These are phyloP conservation scores for Trichoderma gamsii DNA, from an alignment of 495 filamentous ascomycete genomes.

Conservation along the genomic window DNA sequence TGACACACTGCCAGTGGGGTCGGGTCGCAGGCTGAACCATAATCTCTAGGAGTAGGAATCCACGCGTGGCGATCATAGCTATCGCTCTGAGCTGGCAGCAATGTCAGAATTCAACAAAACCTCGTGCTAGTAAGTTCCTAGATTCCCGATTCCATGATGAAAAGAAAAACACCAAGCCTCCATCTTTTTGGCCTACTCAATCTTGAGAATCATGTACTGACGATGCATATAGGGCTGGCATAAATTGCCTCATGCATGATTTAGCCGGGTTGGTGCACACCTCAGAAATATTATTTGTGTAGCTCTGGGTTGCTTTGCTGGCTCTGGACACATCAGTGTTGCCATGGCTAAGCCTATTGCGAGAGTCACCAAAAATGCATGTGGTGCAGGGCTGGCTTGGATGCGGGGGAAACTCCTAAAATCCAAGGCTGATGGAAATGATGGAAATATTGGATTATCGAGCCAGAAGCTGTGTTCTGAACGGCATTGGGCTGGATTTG, in stretches of 20 bases:
- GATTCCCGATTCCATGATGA: not conserved
- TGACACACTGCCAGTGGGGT: not conserved
- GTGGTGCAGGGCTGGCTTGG: not conserved
- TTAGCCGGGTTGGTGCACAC: too few species aligned
- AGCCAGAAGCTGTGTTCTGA: not conserved
- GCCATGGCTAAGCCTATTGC: not conserved
- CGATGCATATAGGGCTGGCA: not conserved
- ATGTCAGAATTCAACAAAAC: too few species aligned
- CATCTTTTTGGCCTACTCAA: not conserved
- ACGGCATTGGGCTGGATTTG: not conserved
- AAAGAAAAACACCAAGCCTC: not conserved
- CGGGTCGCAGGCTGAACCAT: not conserved
- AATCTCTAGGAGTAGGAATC: not conserved
- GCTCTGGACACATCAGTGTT: not conserved
- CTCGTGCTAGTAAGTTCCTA: too few species aligned
- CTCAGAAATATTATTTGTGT: conserved; percentile 2
- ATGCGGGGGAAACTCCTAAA: conserved; percentile 2
- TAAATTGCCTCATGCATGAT: not conserved
- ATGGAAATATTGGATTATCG: not conserved
- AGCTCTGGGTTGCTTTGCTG: not conserved
- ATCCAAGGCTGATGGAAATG: not conserved
- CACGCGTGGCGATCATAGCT: too few species aligned
- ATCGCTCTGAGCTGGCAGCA: too few species aligned
- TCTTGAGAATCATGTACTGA: not conserved
- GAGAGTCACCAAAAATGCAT: not conserved